phyloP scores from a whole-genome alignment of 1,284 basidiomycete genomes.

The Irpex rosettiformis region DNA sequence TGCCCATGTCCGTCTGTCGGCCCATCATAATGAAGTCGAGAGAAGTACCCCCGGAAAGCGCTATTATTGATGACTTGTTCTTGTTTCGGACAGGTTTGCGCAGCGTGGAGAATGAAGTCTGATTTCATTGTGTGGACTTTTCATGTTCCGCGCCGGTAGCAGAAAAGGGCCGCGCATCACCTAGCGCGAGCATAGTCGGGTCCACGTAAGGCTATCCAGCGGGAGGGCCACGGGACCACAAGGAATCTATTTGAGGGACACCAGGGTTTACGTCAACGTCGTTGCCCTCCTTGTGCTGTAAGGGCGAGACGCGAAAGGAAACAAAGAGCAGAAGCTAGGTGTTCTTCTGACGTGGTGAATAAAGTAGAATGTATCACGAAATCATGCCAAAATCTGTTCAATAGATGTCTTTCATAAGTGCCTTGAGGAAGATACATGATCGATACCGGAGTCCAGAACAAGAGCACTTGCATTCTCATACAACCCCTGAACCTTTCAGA shows the following conservation, averaged over 20 bases:
- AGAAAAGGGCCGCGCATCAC: neutral
- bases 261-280: neutral
- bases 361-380: neutral
- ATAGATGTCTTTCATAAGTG: neutral
- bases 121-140: neutral
- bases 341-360: neutral
- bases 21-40: neutral
- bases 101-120: neutral
- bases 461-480: neutral
- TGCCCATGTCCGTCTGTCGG: neutral
- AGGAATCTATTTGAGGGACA: neutral
- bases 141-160: neutral
- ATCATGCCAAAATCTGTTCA: neutral
- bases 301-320: too few species aligned
- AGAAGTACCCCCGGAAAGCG: neutral
- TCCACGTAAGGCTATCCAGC: neutral
- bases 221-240: neutral
- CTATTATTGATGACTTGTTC: neutral
- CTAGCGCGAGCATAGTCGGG: neutral
- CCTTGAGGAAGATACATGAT: slow-evolving; percentile 1
- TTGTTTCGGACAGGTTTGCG: neutral
- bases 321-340: neutral
- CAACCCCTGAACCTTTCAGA: neutral
- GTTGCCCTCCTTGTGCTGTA: neutral
- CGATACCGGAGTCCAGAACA: neutral